Conservation (phyloP, 257 asterid species). For the Voacanga thouarsii region DNA sequence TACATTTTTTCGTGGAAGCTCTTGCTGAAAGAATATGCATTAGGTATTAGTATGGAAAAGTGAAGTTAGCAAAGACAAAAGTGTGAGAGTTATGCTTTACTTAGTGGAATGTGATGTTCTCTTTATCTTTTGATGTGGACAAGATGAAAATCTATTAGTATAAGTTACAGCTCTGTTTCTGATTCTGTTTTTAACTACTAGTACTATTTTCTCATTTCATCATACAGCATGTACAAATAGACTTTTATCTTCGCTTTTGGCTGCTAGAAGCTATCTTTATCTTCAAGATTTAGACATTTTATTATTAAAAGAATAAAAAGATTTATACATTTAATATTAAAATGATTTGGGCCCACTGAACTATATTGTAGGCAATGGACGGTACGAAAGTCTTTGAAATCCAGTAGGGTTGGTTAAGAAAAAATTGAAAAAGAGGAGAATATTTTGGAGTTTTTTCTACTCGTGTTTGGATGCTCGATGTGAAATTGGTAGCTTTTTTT, state of each 20-base stretch:
- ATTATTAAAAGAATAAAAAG: neutral
- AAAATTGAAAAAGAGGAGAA: neutral
- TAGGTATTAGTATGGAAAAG: neutral
- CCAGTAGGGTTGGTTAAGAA: neutral
- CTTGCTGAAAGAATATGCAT: neutral
- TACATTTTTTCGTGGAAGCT: neutral
- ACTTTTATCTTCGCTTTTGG: neutral
- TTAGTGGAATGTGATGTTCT: conserved; percentile 2
- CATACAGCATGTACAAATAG: neutral
- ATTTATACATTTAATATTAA: neutral
- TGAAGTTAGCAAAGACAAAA: conserved; percentile 9
- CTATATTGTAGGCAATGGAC: too few species aligned
- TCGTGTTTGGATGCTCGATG: too few species aligned
- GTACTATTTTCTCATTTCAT: neutral
- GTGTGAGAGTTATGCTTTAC: conserved; percentile 6
- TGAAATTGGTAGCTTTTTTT: neutral
- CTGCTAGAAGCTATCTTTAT: neutral
- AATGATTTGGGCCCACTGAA: too few species aligned
- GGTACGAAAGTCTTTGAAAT: neutral
- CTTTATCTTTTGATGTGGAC: conserved; percentile 5
- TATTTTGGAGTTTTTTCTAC: neutral
- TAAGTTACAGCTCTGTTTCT: neutral
- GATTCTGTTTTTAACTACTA: neutral
- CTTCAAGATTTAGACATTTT: neutral
- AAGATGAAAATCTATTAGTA: neutral